Percentiles rank a stretch among this genome's conserved stretches.
Conservation (phyloP, 306 rosid species). For the Medicago ruthenica region DNA sequence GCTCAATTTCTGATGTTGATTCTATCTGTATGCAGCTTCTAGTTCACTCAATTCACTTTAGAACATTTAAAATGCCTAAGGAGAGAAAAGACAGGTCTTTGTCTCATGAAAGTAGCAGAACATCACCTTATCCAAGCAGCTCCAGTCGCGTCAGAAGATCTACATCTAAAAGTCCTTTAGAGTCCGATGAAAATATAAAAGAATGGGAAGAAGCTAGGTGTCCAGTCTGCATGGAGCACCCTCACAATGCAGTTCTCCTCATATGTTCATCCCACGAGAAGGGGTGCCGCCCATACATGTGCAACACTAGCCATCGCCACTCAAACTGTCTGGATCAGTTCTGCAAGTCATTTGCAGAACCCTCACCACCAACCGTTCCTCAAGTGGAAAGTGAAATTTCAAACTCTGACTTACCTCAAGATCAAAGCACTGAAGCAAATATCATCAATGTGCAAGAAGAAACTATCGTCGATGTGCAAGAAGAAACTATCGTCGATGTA, state of each 20-base stretch:
- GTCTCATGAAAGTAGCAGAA: constrained; percentile 71
- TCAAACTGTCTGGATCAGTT: constrained; percentile 97
- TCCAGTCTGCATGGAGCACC: constrained; percentile 99
- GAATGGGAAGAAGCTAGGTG: constrained; percentile 99
- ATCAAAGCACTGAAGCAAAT: constrained; percentile 52
- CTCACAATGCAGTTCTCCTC: constrained; percentile 95
- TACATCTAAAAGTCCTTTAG: constrained; percentile 53
- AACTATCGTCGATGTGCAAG: constrained; percentile 48
- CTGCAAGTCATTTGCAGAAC: constrained; percentile 77
- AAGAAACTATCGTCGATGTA: constrained; percentile 48
- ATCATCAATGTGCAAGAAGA: constrained; percentile 55
- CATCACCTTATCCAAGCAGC: constrained; percentile 85
- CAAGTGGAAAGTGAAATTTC: constrained; percentile 57
- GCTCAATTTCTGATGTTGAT: constrained; percentile 37
- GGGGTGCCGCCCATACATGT: constrained; percentile 99
- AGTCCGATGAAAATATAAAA: constrained; percentile 62
- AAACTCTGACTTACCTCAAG: constrained; percentile 37
- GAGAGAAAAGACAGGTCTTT: constrained; percentile 90
- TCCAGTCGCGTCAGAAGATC: constrained; percentile 59
- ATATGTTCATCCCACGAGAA: constrained; percentile 88
- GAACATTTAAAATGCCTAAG: constrained; percentile 74
- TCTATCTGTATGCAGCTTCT: constrained; percentile 44
- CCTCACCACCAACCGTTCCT: constrained; percentile 50
- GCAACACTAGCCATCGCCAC: constrained; percentile 97
- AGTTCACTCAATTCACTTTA: constrained; percentile 29